Conservation (phyloP, 1,139 yeast genomes). For the Suhomyces terraborum region DNA sequence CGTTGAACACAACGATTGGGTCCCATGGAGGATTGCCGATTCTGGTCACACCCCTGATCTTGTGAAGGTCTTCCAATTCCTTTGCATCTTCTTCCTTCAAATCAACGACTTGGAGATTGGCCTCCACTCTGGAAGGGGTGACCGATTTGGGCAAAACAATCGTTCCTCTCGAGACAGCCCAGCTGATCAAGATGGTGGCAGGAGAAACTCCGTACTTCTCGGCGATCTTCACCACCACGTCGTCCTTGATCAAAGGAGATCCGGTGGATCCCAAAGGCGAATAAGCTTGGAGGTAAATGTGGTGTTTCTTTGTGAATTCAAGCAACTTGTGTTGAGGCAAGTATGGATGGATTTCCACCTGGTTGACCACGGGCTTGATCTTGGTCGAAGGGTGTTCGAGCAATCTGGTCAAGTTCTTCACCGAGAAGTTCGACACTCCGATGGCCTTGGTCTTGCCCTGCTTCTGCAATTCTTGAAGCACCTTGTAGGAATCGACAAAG, state of each 20-base stretch:
- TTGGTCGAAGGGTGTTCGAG: constrained; percentile 20
- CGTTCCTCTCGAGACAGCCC: constrained; percentile 27
- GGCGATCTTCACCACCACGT: constrained; percentile 19
- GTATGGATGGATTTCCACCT: constrained; percentile 26
- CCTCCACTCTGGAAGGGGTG: constrained; percentile 19
- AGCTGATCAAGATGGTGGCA: constrained; percentile 22
- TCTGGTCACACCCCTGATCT: constrained; percentile 20
- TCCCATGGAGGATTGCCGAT: constrained; percentile 20
- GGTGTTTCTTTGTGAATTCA: constrained; percentile 18
- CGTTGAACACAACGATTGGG: constrained; percentile 19
- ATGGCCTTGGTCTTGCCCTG: constrained; percentile 21
- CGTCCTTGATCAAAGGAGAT: constrained; percentile 22
- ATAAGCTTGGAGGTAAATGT: constrained; percentile 24
- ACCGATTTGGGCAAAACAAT: constrained; percentile 28
- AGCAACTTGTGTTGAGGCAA: constrained; percentile 24
- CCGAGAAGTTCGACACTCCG: constrained; percentile 25
- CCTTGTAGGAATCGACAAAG: constrained; percentile 19
- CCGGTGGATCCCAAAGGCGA: constrained; percentile 28
- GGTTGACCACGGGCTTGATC: constrained; percentile 24
- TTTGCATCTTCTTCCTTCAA: constrained; percentile 21
- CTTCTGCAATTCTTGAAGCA: constrained; percentile 17
- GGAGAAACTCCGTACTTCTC: constrained; percentile 19
- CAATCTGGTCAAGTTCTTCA: constrained; percentile 19
- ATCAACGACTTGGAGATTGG: constrained; percentile 20
- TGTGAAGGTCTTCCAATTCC: constrained; percentile 18